Base-by-base conservation (phyloP, 75 land plant species). In the Isoetes taiwanensis region DNA sequence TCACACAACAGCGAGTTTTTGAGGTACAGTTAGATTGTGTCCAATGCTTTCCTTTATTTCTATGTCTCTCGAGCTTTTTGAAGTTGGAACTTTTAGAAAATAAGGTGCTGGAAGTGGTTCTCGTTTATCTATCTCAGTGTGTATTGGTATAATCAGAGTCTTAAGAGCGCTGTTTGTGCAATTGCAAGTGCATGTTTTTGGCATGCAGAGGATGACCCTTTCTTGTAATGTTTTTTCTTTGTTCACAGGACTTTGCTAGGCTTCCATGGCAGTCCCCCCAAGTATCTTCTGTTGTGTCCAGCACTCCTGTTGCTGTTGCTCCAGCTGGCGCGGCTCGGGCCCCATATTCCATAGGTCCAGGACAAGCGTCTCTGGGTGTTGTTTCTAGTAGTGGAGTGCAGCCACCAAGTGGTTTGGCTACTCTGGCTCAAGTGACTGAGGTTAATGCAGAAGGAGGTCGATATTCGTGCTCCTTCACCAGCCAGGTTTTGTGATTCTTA, bases 221-320 rank as follows among this genome's bases (percentile, higher is more conserved):
- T n/a, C n/a, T n/a, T n/a, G n/a, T n/a, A n/a, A 19, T 46, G 50
- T n/a, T 46, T 46, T 46, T 8, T 6, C 4, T 46, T 19, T 46
- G 16, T 34, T 52, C 29, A 3, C 56, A 93, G 98, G 98, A 81
- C 52, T 93, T 93, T 72, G 75, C 83, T 61, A 71, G 82, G 50
- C 63, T 77, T 32, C 83, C 94, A 2, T 84, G 78, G 89, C 97
- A 91, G 69, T 84, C 76, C 54, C 94, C n/a, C n/a, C n/a, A n/a
- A n/a, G n/a, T n/a, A n/a, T n/a, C n/a, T n/a, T n/a, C n/a, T n/a
- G n/a, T n/a, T n/a, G n/a, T 83, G 34, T 63, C 89, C 5, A 70
- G 72, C 33, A 82, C 69, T 28, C 63, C 64, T 54, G 39, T 78
- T 46, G 65, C 46, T 56, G 63, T 50, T 28, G 23, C 64, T 52